Evolutionary conservation across 257 asterid species (phyloP).

Genomic region (Petrea volubilis): DNA sequence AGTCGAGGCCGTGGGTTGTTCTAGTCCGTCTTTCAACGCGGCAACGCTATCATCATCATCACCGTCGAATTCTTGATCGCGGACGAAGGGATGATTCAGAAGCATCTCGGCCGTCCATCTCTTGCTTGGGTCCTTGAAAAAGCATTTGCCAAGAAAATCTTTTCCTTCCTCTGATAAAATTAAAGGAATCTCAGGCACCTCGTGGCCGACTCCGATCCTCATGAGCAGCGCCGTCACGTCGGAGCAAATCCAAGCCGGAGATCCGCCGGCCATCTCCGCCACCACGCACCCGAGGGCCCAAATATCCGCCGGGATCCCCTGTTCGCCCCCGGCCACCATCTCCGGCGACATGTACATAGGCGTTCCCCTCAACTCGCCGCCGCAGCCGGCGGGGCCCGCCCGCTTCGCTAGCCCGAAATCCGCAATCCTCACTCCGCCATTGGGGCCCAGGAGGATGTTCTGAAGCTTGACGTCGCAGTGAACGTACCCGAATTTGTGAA

Average conservation of each 20-base stretch:
- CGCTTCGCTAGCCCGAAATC: slow-evolving; percentile 87
- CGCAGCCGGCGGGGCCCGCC: neutral
- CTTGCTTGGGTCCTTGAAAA: slow-evolving; percentile 49
- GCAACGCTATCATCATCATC: slow-evolving; percentile 15
- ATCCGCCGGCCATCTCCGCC: slow-evolving; percentile 66
- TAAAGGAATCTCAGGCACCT: slow-evolving; percentile 60
- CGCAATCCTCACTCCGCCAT: slow-evolving; percentile 58
- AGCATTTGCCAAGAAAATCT: slow-evolving; percentile 63
- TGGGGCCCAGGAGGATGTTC: slow-evolving; percentile 51
- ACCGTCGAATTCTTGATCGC: slow-evolving; percentile 16
- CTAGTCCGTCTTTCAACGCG: neutral
- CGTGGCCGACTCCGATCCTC: slow-evolving; percentile 66
- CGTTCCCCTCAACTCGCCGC: slow-evolving; percentile 69
- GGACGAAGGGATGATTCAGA: slow-evolving; percentile 63
- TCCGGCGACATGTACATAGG: slow-evolving; percentile 97
- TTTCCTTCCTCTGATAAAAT: slow-evolving; percentile 59
- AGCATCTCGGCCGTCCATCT: slow-evolving; percentile 99
- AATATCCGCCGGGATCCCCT: slow-evolving; percentile 64
- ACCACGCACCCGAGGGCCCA: slow-evolving; percentile 91
- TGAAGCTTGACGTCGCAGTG: slow-evolving; percentile 92
- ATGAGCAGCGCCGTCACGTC: slow-evolving; percentile 54
- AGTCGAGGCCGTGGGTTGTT: neutral
- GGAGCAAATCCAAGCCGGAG: slow-evolving; percentile 58
- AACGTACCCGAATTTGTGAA: slow-evolving; percentile 69
- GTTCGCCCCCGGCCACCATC: slow-evolving; percentile 65